These are phyloP conservation scores for Phtheirospermum japonicum DNA, from an alignment of 257 asterid genomes.

Conservation along the genomic window DNA sequence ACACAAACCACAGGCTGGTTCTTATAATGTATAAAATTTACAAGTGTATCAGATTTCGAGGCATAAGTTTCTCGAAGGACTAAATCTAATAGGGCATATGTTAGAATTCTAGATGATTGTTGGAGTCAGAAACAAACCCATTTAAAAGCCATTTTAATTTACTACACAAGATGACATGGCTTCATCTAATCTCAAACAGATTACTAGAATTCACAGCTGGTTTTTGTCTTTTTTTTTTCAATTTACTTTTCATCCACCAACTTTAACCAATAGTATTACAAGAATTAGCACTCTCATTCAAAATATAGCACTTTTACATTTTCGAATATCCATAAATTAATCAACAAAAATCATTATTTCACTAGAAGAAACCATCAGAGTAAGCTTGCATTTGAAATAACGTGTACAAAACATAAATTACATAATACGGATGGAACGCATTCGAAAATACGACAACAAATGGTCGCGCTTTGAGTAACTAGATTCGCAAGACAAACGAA, in stretches of 20 bases:
- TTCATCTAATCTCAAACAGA: slow-evolving; percentile 23
- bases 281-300: slow-evolving; percentile 18
- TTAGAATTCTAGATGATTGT: slow-evolving; percentile 19
- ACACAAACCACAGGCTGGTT: too few relatives aligned
- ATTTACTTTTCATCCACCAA: slow-evolving; percentile 26
- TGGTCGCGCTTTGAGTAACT: too few relatives aligned
- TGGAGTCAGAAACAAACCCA: too few relatives aligned
- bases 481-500: background rate
- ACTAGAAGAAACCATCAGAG: background rate
- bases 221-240: slow-evolving; percentile 1
- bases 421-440: background rate
- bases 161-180: slow-evolving; percentile 22
- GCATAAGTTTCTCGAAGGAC: slow-evolving; percentile 13
- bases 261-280: slow-evolving; percentile 27
- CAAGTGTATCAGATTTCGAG: background rate
- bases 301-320: slow-evolving; percentile 6
- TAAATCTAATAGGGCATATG: slow-evolving; percentile 24
- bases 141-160: slow-evolving; percentile 28
- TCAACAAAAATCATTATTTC: background rate
- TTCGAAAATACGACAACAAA: background rate
- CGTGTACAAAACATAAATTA: background rate
- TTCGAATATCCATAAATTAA: background rate
- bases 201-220: slow-evolving; percentile 24
- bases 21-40: too few relatives aligned
- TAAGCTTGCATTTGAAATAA: background rate